Evolutionary conservation across 2,329 filamentous ascomycete genomes (phyloP).

Genomic region (Lecanoromycetidae sp.): DNA sequence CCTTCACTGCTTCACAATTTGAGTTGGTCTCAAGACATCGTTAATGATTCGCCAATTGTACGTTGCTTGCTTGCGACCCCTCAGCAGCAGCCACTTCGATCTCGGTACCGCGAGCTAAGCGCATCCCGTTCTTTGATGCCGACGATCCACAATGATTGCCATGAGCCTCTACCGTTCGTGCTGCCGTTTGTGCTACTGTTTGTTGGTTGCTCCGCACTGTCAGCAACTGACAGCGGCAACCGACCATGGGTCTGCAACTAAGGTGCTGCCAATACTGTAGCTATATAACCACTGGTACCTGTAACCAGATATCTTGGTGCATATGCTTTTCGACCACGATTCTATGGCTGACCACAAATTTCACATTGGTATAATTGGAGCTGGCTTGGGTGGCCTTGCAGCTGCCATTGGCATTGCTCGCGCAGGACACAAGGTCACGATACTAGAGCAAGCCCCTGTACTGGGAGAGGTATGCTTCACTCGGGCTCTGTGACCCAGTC

Average conservation of each 20-base stretch:
- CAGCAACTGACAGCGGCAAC: background rate
- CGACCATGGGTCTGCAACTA: background rate
- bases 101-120: no score
- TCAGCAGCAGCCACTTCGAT: no score
- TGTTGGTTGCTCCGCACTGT: slow-evolving; percentile 12
- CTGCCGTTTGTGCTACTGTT: no score
- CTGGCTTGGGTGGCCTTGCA: slow-evolving; percentile 34
- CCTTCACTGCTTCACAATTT: no score
- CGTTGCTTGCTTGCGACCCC: no score
- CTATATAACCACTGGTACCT: background rate
- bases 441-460: slow-evolving; percentile 30
- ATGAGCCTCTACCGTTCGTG: slow-evolving; percentile 3
- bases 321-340: no score
- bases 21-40: no score
- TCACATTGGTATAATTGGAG: slow-evolving; percentile 27
- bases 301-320: no score
- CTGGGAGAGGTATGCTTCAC: slow-evolving; percentile 29
- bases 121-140: slow-evolving; percentile 7
- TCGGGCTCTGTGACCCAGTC: background rate
- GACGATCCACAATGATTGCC: slow-evolving; percentile 10
- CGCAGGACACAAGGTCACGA: slow-evolving; percentile 29
- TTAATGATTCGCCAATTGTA: no score
- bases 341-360: slow-evolving; percentile 10
- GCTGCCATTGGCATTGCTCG: slow-evolving; percentile 30
- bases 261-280: background rate